A percentile compares a stretch with the other conserved stretches of the same genome.
Evolutionary conservation across 768 basidiomycete species (phyloP).

Genomic region (Boletus reticuloceps): DNA sequence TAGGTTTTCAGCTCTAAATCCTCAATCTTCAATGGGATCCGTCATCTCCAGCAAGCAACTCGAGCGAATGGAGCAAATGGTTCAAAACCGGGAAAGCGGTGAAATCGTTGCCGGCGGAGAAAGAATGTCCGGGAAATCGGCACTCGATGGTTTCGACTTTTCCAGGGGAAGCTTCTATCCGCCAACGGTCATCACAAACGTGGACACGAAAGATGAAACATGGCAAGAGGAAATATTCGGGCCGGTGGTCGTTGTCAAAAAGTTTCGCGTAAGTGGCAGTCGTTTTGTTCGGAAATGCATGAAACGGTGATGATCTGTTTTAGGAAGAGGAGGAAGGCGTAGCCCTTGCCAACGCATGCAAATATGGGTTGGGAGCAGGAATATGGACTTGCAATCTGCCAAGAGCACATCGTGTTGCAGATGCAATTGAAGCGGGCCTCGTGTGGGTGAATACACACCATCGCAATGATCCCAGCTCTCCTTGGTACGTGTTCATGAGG

Average conservation of each 20-base stretch:
- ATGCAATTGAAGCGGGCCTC: conserved; percentile 67
- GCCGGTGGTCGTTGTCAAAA: conserved; percentile 72
- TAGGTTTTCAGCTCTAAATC: conserved; percentile 56
- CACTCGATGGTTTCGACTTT: conserved; percentile 71
- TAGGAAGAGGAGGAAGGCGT: conserved; percentile 67
- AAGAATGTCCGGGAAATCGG: conserved; percentile 59
- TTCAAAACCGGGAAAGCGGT: conserved; percentile 45
- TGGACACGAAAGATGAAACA: conserved; percentile 55
- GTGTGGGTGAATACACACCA: conserved; percentile 92
- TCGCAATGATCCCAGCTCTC: conserved; percentile 85
- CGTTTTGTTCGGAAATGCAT: not conserved
- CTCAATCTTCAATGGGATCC: conserved; percentile 73
- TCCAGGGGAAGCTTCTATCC: conserved; percentile 73
- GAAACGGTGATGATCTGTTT: not conserved
- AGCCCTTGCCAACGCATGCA: conserved; percentile 67
- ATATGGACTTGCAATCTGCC: conserved; percentile 79
- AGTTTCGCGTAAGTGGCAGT: conserved; percentile 43
- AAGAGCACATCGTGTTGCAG: conserved; percentile 71
- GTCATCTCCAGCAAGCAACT: conserved; percentile 70
- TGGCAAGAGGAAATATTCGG: conserved; percentile 89
- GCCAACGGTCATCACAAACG: conserved; percentile 69
- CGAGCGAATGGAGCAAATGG: conserved; percentile 57
- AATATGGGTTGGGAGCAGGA: conserved; percentile 79
- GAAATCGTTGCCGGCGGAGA: conserved; percentile 61
- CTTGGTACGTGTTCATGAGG: conserved; percentile 51